Conservation (phyloP, 2,329 filamentous ascomycete genomes). For the Ophiostoma montium region DNA sequence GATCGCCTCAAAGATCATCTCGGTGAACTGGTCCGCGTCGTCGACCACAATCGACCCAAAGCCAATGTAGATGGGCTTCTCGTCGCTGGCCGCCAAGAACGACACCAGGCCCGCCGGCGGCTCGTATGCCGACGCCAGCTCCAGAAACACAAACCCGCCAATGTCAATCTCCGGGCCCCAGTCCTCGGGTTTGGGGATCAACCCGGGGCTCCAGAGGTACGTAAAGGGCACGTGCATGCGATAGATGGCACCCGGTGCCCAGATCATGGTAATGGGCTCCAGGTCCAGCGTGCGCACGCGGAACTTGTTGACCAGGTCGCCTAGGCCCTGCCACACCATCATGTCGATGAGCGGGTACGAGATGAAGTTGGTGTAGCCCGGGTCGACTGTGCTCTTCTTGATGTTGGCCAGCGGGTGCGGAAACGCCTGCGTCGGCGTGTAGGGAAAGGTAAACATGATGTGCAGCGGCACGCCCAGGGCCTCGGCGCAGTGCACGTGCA, state of each 20-base stretch:
- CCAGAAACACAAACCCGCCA: constrained; percentile 66
- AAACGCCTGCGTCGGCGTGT: constrained; percentile 60
- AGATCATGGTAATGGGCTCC: constrained; percentile 61
- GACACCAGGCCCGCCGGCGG: constrained; percentile 40
- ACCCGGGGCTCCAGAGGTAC: constrained; percentile 54
- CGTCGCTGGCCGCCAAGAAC: constrained; percentile 43
- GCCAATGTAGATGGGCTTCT: constrained; percentile 56
- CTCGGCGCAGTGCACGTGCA: constrained; percentile 68
- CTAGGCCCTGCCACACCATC: constrained; percentile 84
- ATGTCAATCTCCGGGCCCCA: constrained; percentile 60
- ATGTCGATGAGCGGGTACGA: constrained; percentile 69
- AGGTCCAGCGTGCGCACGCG: constrained; percentile 53
- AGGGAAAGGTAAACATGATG: constrained; percentile 82
- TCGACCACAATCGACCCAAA: constrained; percentile 68
- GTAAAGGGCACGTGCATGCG: constrained; percentile 62
- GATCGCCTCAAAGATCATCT: constrained; percentile 58
- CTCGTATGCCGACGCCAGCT: constrained; percentile 46
- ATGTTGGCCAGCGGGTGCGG: constrained; percentile 68
- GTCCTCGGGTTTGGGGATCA: constrained; percentile 53
- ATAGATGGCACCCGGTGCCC: constrained; percentile 62
- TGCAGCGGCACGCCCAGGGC: constrained; percentile 63
- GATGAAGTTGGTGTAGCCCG: constrained; percentile 65
- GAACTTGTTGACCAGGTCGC: constrained; percentile 65
- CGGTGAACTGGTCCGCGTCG: constrained; percentile 52
- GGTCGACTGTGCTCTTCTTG: constrained; percentile 56